Percentiles rank a stretch among this genome's conserved stretches.
These are phyloP conservation scores for Cryptosporidium ubiquitum DNA, from an alignment of 169 alveolate genomes.

Conservation along the genomic window DNA sequence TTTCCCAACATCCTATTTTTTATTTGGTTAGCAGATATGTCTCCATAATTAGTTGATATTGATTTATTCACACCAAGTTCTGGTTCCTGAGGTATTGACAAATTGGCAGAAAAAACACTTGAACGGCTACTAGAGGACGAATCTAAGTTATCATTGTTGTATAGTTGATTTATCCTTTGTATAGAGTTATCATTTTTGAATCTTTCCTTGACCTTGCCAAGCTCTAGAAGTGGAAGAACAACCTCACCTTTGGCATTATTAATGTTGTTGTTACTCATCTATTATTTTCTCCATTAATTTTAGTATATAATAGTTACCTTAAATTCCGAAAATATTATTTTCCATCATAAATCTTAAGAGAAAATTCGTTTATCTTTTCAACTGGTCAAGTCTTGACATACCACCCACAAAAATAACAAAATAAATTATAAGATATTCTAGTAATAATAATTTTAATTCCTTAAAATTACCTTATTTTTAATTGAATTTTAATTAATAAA, in stretches of 20 bases:
- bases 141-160: background rate
- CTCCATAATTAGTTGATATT: constrained; percentile 41
- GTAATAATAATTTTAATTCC: background rate
- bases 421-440: background rate
- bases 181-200: constrained; percentile 36
- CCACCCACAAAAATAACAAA: background rate
- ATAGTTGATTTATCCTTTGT: constrained; percentile 6
- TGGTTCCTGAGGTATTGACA: constrained; percentile 70
- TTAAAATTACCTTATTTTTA: background rate
- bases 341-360: background rate
- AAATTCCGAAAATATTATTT: background rate
- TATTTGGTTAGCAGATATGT: constrained; percentile 35
- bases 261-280: background rate
- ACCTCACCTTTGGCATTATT: constrained; percentile 8
- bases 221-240: constrained; percentile 23
- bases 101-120: constrained; percentile 7
- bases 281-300: background rate
- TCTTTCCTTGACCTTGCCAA: constrained; percentile 33
- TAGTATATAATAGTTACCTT: background rate
- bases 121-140: constrained; percentile 25
- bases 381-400: background rate
- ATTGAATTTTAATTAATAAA: background rate
- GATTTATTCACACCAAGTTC: background rate
- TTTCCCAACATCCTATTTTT: constrained; percentile 51
- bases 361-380: background rate